These are phyloP conservation scores for Neurospora sp. DNA, from an alignment of 495 filamentous ascomycete genomes.

Conservation along the genomic window DNA sequence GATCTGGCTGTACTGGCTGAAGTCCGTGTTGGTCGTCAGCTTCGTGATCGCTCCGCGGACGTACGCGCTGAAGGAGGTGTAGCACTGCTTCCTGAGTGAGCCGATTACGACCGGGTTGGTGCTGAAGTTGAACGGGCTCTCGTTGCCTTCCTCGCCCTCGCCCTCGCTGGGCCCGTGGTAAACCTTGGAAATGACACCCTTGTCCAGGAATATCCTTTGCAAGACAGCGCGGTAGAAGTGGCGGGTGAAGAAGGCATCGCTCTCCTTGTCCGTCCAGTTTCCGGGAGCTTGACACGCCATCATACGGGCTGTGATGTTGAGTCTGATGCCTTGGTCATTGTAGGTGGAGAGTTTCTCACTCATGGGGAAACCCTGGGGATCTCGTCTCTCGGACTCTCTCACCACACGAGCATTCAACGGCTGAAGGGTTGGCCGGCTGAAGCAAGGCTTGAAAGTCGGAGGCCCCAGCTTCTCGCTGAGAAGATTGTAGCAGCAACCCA, in stretches of 20 bases:
- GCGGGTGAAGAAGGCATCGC: conserved; percentile 78
- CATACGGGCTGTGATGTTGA: conserved; percentile 94
- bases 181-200: conserved; percentile 56
- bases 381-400: conserved; percentile 48
- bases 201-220: conserved; percentile 82
- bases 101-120: conserved; percentile 77
- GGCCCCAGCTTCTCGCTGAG: conserved; percentile 82
- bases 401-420: conserved; percentile 38
- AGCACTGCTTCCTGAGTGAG: conserved; percentile 69
- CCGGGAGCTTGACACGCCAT: conserved; percentile 93
- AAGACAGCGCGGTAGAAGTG: conserved; percentile 90
- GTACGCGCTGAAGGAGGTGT: conserved; percentile 65
- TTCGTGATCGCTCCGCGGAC: conserved; percentile 71
- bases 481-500: conserved; percentile 97
- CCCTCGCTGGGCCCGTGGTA: conserved; percentile 24
- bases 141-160: conserved; percentile 22
- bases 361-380: conserved; percentile 91
- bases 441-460: conserved; percentile 69
- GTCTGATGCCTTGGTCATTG: conserved; percentile 51
- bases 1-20: conserved; percentile 40
- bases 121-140: conserved; percentile 41
- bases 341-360: conserved; percentile 60
- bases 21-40: conserved; percentile 49
- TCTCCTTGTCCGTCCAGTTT: conserved; percentile 78
- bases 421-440: conserved; percentile 53